Evolutionary conservation across 106 monocot genomes (phyloP), one percentile per base, ranked within the genome.

Genomic region (Allium sativum): DNA sequence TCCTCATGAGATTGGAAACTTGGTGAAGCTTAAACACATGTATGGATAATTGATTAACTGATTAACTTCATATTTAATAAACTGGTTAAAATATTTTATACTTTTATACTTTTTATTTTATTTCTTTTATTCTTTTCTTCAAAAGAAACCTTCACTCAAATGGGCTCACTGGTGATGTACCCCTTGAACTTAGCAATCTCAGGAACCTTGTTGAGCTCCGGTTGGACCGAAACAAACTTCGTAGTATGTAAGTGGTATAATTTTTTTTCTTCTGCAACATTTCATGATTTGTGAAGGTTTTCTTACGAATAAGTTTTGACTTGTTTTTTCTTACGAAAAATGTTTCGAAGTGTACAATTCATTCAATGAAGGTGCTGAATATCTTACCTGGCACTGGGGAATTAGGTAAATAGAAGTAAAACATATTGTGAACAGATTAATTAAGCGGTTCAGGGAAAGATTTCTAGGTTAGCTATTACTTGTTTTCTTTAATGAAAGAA

Each of bases 81-180:
- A 31, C 31, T 31, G 31, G 31, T 31, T 31, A 31, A 31, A 31
- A 31, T 31, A 31, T 31, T 31, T 71, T 60, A 1, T 16, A 18
- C n/a, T 10, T 66, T 65, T 42, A n/a, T 41, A 12, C 53, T 7
- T 70, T 22, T 70, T 22, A 6, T 56, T 14, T 59, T 53, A 53
- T 42, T 64, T 47, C 10, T 7, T 42, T 19, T 18, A 1, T 40
- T 47, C 74, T 42, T 18, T 14, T 56, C 22, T 67, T 16, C 65
- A 19, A 20, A 61, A 98, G 98, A 60, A 72, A 98, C 67, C 65
- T 98, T n/a, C 82, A 72, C 40, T 88, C 77, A 16, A 98, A 98
- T 74, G 87, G 77, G 9, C 61, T 98, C 68, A 80, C 76, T 45
- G 91, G 98, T 43, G 57, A 2, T 46, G 48, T 98, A 52, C 92